These are phyloP conservation scores for Boletus sensibilis DNA, from an alignment of 768 basidiomycete genomes.

Conservation along the genomic window DNA sequence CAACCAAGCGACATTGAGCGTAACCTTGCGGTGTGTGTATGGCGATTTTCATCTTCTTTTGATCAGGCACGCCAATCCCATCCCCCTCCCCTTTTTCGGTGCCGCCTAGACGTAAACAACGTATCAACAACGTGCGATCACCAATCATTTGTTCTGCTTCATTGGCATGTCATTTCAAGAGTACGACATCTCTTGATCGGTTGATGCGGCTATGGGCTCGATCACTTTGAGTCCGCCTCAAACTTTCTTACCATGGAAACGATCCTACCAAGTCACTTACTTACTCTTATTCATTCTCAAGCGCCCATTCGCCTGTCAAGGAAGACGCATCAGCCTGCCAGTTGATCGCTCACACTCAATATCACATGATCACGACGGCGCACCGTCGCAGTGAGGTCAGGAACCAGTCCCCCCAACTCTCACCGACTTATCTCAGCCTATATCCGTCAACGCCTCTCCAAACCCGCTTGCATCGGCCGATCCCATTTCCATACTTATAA, in stretches of 20 bases:
- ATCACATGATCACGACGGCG: background rate
- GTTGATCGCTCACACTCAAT: slow-evolving; percentile 12
- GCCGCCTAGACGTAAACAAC: slow-evolving; percentile 31
- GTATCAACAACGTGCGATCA: slow-evolving; percentile 30
- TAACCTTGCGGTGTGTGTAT: slow-evolving; percentile 17
- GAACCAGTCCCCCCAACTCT: background rate
- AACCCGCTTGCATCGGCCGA: slow-evolving; percentile 16
- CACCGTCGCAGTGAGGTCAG: slow-evolving; percentile 19
- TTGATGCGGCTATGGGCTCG: slow-evolving; percentile 18
- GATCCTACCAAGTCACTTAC: slow-evolving; percentile 8
- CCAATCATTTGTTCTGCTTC: slow-evolving; percentile 19
- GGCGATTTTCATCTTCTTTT: slow-evolving; percentile 21
- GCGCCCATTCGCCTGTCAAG: slow-evolving; percentile 4
- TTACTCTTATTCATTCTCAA: background rate
- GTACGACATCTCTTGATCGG: slow-evolving; percentile 31
- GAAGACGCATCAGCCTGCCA: background rate
- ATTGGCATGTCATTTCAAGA: slow-evolving; percentile 23
- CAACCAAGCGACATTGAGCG: slow-evolving; percentile 16
- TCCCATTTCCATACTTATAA: slow-evolving; percentile 12
- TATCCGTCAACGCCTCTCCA: slow-evolving; percentile 24
- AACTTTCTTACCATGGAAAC: slow-evolving; percentile 33
- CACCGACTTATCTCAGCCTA: slow-evolving; percentile 14
- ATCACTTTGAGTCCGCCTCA: slow-evolving; percentile 14
- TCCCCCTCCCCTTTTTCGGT: slow-evolving; percentile 32
- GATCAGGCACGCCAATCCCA: slow-evolving; percentile 30